Evolutionary conservation across 148 eudicot genomes (phyloP), one percentile per base, ranked within the genome.

Genomic region (Fallopia convolvulus): DNA sequence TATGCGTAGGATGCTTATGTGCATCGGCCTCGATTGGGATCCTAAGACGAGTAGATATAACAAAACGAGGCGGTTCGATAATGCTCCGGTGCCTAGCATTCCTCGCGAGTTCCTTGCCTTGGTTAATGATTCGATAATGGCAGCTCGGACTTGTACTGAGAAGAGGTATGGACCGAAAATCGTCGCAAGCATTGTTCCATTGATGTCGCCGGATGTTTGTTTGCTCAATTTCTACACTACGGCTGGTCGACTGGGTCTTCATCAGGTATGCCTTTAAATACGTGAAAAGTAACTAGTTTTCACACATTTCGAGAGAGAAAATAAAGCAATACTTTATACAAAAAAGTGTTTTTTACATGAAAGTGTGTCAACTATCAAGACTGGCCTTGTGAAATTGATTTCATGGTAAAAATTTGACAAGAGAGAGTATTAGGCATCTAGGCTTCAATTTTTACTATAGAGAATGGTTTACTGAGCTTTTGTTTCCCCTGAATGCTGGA

Each of bases 1-100:
- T 74, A 89, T 89, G 0, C 87, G 85, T 30, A 71, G 89, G 73
- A 81, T 82, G 30, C 84, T 87, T 92, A 91, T 89, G 95, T 91
- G 90, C 78, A 82, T 91, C 17, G 96, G 96, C 77, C 76, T 32
- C 30, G 85, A 86, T 70, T 91, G 96, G 96, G 86, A 91, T 79
- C 92, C 91, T 4, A 79, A 84, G 74, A 86, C 88, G 9, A 82
- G 80, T 41, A 80, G 58, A 52, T 89, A 89, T 66, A 68, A 52
- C 32, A 52, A 76, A 18, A 44, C 5, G 15, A 83, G 88, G n/a
- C 81, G 23, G 39, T 20, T 82, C 52, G 91, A 89, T 82, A 77
- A 77, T 42, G 46, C 83, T 55, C 13, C 53, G 66, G 82, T 89
- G 1, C 89, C 91, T 36, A 46, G 5, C 15, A 84, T 91, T 44